Base-by-base conservation (phyloP, 2,329 filamentous ascomycete species). In the Amauroascus verrucosus region DNA sequence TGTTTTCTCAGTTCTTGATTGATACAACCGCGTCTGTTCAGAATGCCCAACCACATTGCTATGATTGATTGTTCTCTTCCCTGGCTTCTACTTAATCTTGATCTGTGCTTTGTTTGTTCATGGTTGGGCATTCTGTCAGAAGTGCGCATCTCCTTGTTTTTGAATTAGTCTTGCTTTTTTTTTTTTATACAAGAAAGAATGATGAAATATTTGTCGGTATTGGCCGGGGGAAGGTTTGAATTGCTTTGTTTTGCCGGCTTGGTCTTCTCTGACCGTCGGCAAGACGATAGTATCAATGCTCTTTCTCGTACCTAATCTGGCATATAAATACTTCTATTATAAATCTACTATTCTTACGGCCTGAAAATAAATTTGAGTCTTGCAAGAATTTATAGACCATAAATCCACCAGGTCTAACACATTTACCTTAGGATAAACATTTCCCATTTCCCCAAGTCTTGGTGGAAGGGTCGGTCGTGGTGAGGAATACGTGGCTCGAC, bases 21-120 rank as follows among this genome's bases (percentile, higher is more conserved):
- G 70, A 72, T 72, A 72, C 69, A 71, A 72, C 64, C 70, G 70
- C 70, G 70, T 72, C 70, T 72, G 70, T 67, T 63, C 62, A 65
- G 62, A 58, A 44, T 55, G 55, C 63, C 63, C 64, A 61, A 58
- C 60, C 62, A 63, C 58, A 40, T 61, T 62, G 58, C 53, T 64
- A 58, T 56, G n/a, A n/a, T 55, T n/a, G 5, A 30, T 47, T 58
- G 58, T 24, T 18, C 24, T 51, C 38, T 38, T 14, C 14, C 18
- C 22, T 14, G 14, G 56, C 56, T 57, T 56, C 58, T 56, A 41
- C 51, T 44, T 51, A 14, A 50, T 43, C 60, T 62, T 22, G 13
- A 30, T 46, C 57, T 58, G 20, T 33, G 24, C 41, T 32, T 46
- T 38, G 56, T 58, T 48, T 51, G 54, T 54, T 61, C 28, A 28